These are phyloP conservation scores for Argentina anserina DNA, from an alignment of 306 rosid genomes.

Conservation along the genomic window DNA sequence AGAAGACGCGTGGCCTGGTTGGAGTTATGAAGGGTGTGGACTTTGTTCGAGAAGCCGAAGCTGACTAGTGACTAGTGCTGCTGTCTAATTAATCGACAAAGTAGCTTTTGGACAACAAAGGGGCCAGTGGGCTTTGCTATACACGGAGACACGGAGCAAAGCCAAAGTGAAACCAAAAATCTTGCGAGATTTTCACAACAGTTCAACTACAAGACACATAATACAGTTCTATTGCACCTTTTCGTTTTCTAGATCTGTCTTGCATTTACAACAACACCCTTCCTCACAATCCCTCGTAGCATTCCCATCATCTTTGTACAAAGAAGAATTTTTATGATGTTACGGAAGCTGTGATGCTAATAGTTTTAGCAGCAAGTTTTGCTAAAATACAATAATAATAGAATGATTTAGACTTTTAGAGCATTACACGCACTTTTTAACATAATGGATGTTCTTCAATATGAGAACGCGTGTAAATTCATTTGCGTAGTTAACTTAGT, in stretches of 20 bases:
- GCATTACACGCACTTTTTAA: not conserved
- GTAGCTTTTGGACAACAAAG: constrained; percentile 43
- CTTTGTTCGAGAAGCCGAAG: constrained; percentile 9
- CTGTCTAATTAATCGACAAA: constrained; percentile 47
- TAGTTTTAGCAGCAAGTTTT: too few species aligned
- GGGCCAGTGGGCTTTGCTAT: constrained; percentile 35
- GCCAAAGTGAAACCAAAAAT: constrained; percentile 7
- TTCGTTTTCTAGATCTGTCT: not conserved
- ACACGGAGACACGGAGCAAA: too few species aligned
- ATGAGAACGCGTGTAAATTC: too few species aligned
- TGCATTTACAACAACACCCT: constrained; percentile 16
- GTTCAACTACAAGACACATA: not conserved
- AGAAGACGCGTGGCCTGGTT: constrained; percentile 53
- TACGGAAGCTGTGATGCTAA: not conserved
- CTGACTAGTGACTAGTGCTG: not conserved
- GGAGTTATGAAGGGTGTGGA: constrained; percentile 19
- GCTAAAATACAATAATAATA: too few species aligned
- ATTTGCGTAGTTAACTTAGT: too few species aligned
- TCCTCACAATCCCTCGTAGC: not conserved
- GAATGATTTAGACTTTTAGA: not conserved
- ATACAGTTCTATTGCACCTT: not conserved
- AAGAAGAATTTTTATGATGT: not conserved
- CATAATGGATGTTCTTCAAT: too few species aligned
- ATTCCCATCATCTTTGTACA: not conserved
- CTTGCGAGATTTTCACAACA: not conserved